A percentile compares a stretch with the other conserved stretches of the same genome.
These are phyloP conservation scores for Mortierella sp. DNA, from an alignment of 371 early-diverging fungal genomes.

Conservation along the genomic window DNA sequence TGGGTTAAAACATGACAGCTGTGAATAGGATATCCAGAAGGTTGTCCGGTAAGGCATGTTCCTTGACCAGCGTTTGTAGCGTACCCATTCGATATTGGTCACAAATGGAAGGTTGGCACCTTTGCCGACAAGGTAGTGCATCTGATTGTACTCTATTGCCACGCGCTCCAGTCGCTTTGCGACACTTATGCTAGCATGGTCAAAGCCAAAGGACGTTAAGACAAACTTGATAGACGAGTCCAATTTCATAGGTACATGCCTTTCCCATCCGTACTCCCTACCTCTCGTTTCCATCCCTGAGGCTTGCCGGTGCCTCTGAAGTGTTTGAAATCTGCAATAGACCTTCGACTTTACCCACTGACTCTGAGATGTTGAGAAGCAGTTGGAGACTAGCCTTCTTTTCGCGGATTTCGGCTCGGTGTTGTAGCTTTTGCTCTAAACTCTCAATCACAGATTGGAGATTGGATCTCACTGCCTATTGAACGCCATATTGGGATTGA, in stretches of 20 bases:
- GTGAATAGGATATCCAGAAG: neutral
- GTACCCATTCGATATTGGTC: conserved; percentile 80
- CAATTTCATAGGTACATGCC: no score
- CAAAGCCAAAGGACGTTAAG: neutral
- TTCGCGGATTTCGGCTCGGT: conserved; percentile 72
- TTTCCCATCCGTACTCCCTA: neutral
- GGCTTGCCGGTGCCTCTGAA: conserved; percentile 27
- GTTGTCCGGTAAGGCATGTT: neutral
- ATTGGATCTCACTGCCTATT: conserved; percentile 59
- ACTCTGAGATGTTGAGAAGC: conserved; percentile 77
- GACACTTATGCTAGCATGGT: conserved; percentile 35
- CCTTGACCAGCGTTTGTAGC: neutral
- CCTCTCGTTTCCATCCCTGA: conserved; percentile 35
- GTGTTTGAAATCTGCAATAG: conserved; percentile 66
- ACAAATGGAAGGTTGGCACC: conserved; percentile 80
- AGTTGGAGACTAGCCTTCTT: conserved; percentile 77
- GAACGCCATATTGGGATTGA: neutral
- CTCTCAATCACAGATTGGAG: conserved; percentile 66
- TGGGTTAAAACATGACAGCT: neutral
- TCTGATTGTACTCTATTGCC: conserved; percentile 89
- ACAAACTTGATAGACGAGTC: no score
- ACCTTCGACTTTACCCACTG: conserved; percentile 80
- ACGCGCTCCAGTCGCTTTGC: conserved; percentile 85
- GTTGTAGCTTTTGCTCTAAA: conserved; percentile 68
- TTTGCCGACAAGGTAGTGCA: conserved; percentile 78